Conservation (phyloP, 768 basidiomycete genomes). For the Russula vinacea region DNA sequence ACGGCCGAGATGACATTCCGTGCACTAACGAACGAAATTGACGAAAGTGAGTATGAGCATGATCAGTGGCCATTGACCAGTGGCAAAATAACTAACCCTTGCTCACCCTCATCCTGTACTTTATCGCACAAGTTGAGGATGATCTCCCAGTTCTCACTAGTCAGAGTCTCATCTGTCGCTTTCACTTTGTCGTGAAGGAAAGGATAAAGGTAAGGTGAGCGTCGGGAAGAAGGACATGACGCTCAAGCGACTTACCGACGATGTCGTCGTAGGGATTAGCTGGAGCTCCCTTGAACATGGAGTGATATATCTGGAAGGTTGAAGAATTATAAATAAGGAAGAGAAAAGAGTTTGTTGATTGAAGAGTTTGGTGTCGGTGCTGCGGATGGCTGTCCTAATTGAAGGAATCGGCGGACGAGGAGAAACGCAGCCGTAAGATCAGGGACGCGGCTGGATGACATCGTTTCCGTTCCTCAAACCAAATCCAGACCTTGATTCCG, state of each 20-base stretch:
- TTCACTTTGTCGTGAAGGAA: constrained; percentile 52
- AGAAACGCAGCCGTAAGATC: no score
- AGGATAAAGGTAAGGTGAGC: background rate
- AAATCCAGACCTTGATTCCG: no score
- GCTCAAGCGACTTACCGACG: constrained; percentile 54
- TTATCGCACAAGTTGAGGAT: constrained; percentile 96
- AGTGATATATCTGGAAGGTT: background rate
- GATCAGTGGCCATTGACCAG: constrained; percentile 9
- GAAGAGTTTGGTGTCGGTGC: background rate
- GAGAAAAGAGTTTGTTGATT: background rate
- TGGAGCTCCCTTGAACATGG: constrained; percentile 65
- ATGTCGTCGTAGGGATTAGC: constrained; percentile 83
- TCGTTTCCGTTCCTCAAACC: no score
- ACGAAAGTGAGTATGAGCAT: constrained; percentile 5
- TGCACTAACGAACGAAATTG: constrained; percentile 58
- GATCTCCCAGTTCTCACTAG: constrained; percentile 93
- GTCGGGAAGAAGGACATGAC: background rate
- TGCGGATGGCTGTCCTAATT: constrained; percentile 7
- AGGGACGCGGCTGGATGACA: no score
- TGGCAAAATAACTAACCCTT: constrained; percentile 56
- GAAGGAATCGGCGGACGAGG: background rate
- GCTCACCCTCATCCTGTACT: constrained; percentile 82
- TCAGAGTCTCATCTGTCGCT: constrained; percentile 96
- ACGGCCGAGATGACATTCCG: constrained; percentile 80
- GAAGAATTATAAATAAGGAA: background rate